A percentile compares a stretch with the other conserved stretches of the same genome.
phyloP scores from a whole-genome alignment of 2,329 filamentous ascomycete species.

The Ophiostoma piceae region DNA sequence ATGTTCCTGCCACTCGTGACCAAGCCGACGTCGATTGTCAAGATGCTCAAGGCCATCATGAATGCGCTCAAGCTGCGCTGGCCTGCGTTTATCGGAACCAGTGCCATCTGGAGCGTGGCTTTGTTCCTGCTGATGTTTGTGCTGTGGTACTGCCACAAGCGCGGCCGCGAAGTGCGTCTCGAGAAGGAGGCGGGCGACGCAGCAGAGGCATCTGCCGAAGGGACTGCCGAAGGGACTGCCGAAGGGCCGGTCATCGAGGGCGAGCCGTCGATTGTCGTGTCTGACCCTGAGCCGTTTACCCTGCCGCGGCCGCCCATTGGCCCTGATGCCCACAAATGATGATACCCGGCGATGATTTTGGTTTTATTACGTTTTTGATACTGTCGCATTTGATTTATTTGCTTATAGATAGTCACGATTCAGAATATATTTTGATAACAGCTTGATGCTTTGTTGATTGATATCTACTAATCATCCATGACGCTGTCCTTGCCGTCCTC shows the following conservation, averaged over 20 bases:
- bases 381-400: not conserved
- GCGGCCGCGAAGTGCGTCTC: slow-evolving; percentile 78
- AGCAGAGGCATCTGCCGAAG: not conserved
- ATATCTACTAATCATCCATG: slow-evolving; percentile 8
- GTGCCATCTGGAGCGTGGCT: slow-evolving; percentile 83
- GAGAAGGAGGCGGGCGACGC: slow-evolving; percentile 38
- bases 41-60: slow-evolving; percentile 84
- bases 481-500: slow-evolving; percentile 13
- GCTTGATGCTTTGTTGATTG: not conserved
- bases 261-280: slow-evolving; percentile 18
- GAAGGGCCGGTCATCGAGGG: not conserved
- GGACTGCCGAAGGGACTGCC: not conserved
- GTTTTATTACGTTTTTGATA: too few relatives aligned
- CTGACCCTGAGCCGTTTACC: not conserved
- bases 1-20: slow-evolving; percentile 69
- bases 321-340: slow-evolving; percentile 12
- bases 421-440: not conserved
- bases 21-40: slow-evolving; percentile 79
- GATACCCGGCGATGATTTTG: not conserved
- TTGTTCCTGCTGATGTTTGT: slow-evolving; percentile 86
- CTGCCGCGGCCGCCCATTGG: slow-evolving; percentile 24
- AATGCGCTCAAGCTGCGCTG: slow-evolving; percentile 81
- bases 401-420: not conserved
- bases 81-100: slow-evolving; percentile 86
- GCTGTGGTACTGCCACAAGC: slow-evolving; percentile 97